phyloP scores from a whole-genome alignment of 352 stramenopile species.

The Pythium apleroticum region DNA sequence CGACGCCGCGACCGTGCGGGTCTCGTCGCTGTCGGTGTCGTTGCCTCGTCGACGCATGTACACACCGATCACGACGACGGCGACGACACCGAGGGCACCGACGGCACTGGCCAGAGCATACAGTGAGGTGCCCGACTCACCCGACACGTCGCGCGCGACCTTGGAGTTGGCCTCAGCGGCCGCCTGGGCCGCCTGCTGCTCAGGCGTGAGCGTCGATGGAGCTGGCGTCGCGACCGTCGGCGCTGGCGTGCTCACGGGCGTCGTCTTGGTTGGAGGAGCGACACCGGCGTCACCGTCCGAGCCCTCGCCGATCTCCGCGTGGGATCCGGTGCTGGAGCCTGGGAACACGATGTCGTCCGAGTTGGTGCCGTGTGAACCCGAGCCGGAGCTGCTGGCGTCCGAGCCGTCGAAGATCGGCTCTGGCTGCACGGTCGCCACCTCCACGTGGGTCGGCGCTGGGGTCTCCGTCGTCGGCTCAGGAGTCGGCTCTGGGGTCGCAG shows the following conservation, averaged over 20 bases:
- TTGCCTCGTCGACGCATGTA: constrained; percentile 51
- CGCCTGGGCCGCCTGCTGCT: constrained; percentile 14
- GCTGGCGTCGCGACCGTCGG: background rate
- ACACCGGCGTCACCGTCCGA: constrained; percentile 15
- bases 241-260: background rate
- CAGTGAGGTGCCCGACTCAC: constrained; percentile 10
- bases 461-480: constrained; percentile 8
- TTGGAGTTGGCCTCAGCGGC: constrained; percentile 44
- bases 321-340: background rate
- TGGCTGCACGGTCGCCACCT: constrained; percentile 1
- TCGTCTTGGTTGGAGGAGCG: constrained; percentile 3
- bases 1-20: constrained; percentile 37
- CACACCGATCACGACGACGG: constrained; percentile 52
- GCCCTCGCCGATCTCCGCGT: constrained; percentile 8
- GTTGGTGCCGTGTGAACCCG: constrained; percentile 7
- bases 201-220: background rate
- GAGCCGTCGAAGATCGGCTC: background rate
- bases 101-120: constrained; percentile 23
- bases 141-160: constrained; percentile 36
- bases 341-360: constrained; percentile 20
- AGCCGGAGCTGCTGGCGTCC: background rate
- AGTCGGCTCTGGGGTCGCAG: background rate
- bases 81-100: constrained; percentile 34
- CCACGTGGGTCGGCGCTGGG: background rate
- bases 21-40: constrained; percentile 29